Evolutionary conservation across 176 grass and related monocot genomes (phyloP), one percentile per base, ranked within the genome.

Genomic region (Hyparrhenia diplandra): DNA sequence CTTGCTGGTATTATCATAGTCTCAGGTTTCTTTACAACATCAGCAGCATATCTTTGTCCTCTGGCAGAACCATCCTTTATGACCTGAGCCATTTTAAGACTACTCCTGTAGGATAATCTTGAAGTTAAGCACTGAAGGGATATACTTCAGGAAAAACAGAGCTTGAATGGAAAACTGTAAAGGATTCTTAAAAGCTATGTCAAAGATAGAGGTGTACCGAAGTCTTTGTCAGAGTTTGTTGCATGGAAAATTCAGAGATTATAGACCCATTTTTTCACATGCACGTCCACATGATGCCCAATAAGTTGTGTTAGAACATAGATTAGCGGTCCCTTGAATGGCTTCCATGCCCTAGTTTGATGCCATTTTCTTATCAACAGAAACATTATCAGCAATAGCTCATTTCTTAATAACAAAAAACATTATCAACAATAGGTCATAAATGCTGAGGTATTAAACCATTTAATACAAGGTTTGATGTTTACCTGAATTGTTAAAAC

Each of bases 191-290:
- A 80, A 70, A 47, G 64, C 32, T 32, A 82, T 73, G n/a, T 58
- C 47, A 59, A 35, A 81, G 14, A 49, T 7, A 51, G 41, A 73
- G 58, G 21, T 20, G 40, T 93, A 99, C 97, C 97, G 1, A 95
- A 93, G 88, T 92, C 97, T 90, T 91, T 93, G 78, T 93, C 92
- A 30, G 83, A 85, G 90, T 91, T 91, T 61, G 96, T 79, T 85
- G 89, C 88, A 71, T 99, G 89, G 68, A 99, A 93, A 70, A 99
- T 99, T 86, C 96, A 78, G 96, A 99, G 74, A 99, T 86, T 72
- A 99, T 39, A 77, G 96, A 95, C 7, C 96, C 96, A 82, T 99
- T 95, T 84, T 84, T 99, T 95, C 36, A 95, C 89, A 87, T 90
- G 93, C 39, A 99, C 93, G 16, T 99, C 93, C 35, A 95, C 96